phyloP scores from a whole-genome alignment of 108 stramenopile species.

The Skeletonema tropicum region DNA sequence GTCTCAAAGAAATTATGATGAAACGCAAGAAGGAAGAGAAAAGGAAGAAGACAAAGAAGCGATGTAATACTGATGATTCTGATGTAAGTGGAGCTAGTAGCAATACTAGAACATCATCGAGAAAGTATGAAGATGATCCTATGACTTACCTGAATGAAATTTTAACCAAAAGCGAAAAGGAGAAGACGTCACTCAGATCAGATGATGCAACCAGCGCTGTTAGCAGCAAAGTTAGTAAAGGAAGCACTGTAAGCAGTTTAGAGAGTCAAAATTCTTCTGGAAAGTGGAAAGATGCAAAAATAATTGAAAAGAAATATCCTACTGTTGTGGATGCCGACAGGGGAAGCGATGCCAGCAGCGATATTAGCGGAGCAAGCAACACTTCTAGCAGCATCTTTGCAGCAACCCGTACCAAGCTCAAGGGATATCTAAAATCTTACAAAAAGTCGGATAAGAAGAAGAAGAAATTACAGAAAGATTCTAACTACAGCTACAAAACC shows the following conservation, averaged over 20 bases:
- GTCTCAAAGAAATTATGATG: neutral
- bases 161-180: too few relatives aligned
- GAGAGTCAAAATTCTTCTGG: neutral
- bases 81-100: neutral
- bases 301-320: neutral
- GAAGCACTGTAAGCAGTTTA: too few relatives aligned
- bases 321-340: neutral
- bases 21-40: neutral
- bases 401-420: neutral
- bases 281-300: neutral
- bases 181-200: too few relatives aligned
- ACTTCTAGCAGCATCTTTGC: neutral
- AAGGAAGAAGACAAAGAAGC: neutral
- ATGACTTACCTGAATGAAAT: too few relatives aligned
- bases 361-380: neutral
- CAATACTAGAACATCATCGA: neutral
- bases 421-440: neutral
- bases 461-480: neutral
- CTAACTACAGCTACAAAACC: too few relatives aligned
- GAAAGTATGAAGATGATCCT: too few relatives aligned
- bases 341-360: neutral
- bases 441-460: neutral
- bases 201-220: too few relatives aligned
- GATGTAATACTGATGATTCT: neutral
- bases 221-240: too few relatives aligned